A percentile compares a stretch with the other conserved stretches of the same genome.
These are phyloP conservation scores for Podospora bellae-mahoneyi DNA, from an alignment of 495 filamentous ascomycete genomes.

Conservation along the genomic window DNA sequence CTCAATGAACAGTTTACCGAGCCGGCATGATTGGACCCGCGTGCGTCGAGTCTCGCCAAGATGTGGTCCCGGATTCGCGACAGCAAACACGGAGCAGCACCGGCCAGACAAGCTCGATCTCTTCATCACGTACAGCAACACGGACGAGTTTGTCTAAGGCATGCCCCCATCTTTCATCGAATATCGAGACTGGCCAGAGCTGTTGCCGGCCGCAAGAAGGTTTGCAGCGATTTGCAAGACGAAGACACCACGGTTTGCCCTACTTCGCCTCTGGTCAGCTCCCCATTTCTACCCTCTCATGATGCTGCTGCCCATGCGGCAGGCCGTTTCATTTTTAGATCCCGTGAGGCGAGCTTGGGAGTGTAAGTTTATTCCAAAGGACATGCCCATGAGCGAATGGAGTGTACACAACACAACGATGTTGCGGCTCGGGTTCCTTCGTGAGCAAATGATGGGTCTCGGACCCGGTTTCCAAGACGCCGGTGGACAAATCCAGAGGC, in stretches of 20 bases:
- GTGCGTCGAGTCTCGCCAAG: constrained; percentile 26
- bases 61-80: constrained; percentile 36
- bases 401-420: constrained; percentile 39
- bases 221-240: constrained; percentile 28
- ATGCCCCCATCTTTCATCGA: constrained; percentile 24
- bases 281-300: constrained; percentile 51
- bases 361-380: constrained; percentile 52
- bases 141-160: constrained; percentile 1
- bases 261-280: constrained; percentile 49
- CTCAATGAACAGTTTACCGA: constrained; percentile 37
- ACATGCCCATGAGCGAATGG: constrained; percentile 46
- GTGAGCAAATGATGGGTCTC: constrained; percentile 23
- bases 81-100: constrained; percentile 37
- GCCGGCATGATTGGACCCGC: constrained; percentile 38
- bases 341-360: constrained; percentile 40
- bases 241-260: constrained; percentile 36
- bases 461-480: neutral
- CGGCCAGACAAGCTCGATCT: constrained; percentile 38
- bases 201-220: constrained; percentile 29
- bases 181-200: constrained; percentile 32
- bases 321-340: constrained; percentile 39
- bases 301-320: constrained; percentile 37
- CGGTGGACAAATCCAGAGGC: neutral
- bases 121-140: constrained; percentile 41
- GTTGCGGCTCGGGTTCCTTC: constrained; percentile 30